Conservation (phyloP, 805 yeast species). For the Priceomyces haplophilus region DNA sequence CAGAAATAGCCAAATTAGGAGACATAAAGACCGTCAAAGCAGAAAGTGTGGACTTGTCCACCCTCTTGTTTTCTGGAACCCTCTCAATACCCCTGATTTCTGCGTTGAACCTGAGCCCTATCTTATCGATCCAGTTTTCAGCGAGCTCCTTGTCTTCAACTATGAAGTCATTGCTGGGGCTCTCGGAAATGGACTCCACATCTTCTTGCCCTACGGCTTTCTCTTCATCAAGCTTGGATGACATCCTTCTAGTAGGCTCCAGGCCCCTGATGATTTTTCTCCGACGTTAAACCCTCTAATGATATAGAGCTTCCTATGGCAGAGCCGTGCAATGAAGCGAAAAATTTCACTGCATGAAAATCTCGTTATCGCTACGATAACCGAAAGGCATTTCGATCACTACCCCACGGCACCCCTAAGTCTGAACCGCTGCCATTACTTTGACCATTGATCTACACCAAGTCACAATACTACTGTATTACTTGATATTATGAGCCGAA, state of each 20-base stretch:
- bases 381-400: too few species aligned
- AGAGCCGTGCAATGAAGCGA: neutral
- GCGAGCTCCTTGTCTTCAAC: slow-evolving; percentile 3
- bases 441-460: too few species aligned
- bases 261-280: neutral
- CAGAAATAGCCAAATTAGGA: slow-evolving; percentile 35
- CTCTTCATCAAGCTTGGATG: slow-evolving; percentile 3
- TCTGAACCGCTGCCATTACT: too few species aligned
- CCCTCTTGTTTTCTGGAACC: slow-evolving; percentile 24
- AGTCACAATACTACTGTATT: too few species aligned
- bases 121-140: slow-evolving; percentile 19
- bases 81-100: slow-evolving; percentile 28
- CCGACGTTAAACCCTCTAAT: neutral
- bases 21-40: slow-evolving; percentile 27
- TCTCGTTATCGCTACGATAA: slow-evolving; percentile 1
- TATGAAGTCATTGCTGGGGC: neutral
- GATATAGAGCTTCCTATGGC: neutral
- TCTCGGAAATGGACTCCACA: neutral
- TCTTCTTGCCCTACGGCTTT: slow-evolving; percentile 1
- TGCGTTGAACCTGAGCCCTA: slow-evolving; percentile 24
- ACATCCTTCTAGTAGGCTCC: neutral
- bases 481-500: too few species aligned
- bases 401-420: too few species aligned
- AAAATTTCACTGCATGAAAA: neutral
- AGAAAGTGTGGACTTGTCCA: slow-evolving; percentile 14